Conservation (phyloP, 2,329 filamentous ascomycete genomes). For the Botryotinia narcissicola region DNA sequence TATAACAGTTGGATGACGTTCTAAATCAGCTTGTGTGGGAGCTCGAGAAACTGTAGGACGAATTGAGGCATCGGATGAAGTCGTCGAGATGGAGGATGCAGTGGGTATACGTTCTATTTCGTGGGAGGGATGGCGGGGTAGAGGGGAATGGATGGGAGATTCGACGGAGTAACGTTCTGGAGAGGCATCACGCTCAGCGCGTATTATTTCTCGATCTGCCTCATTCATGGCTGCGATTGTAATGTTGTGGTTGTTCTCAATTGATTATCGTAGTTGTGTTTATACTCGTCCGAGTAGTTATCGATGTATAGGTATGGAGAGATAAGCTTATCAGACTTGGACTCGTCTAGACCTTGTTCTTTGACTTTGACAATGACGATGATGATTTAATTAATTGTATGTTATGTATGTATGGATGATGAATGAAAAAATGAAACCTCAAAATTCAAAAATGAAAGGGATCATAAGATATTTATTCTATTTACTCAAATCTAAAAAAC, state of each 20-base stretch:
- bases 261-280: not conserved
- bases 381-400: not conserved
- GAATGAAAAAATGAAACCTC: not conserved
- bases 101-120: conserved; percentile 62
- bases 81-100: conserved; percentile 50
- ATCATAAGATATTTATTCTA: not conserved
- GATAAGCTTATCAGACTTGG: conserved; percentile 1
- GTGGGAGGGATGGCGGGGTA: conserved; percentile 41
- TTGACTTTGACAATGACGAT: not conserved
- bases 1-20: conserved; percentile 66
- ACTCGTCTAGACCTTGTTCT: not conserved
- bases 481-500: not conserved
- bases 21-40: conserved; percentile 65
- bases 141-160: conserved; percentile 24
- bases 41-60: conserved; percentile 55
- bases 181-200: conserved; percentile 52
- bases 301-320: not conserved
- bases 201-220: conserved; percentile 32
- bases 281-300: not conserved
- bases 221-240: conserved; percentile 32
- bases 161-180: conserved; percentile 38
- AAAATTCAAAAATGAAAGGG: not conserved
- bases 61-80: conserved; percentile 35
- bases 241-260: not conserved
- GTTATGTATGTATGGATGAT: not conserved